Evolutionary conservation across 2,329 filamentous ascomycete genomes (phyloP), one percentile per base, ranked within the genome.

Genomic region (Emericellopsis atlantica): DNA sequence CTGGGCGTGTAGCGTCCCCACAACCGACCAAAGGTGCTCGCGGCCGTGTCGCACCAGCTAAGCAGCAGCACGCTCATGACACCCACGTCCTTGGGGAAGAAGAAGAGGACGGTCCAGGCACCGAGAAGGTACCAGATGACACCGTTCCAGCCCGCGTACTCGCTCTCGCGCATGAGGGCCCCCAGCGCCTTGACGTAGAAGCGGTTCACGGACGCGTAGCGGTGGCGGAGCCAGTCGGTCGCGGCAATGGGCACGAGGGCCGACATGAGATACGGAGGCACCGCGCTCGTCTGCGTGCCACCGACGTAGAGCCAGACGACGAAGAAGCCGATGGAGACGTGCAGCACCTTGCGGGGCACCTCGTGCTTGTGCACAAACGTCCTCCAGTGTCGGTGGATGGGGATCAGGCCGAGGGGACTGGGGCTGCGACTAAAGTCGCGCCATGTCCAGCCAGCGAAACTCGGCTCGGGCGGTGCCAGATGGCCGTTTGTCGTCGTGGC

Each of bases 21-120:
- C 12, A 90, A 68, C 41, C 92, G 77, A 40, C 92, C 92, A 55
- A 98, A 89, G 0, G 92, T 98, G 56, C 84, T 92, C 39, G 92
- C 92, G 31, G 92, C 92, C 1, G 92, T 96, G 59, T 98, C 92
- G 62, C 92, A 98, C 92, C 92, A 98, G 55, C 85, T 93, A 21
- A 98, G 76, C 33, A 98, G 74, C 52, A 98, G 69, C 35, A 96
- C 83, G 45, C 84, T 81, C 69, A 96, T 82, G 38, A 94, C 82
- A 7, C 82, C 88, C 21, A 98, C 75, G 53, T 98, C 92, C 65
- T 96, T 98, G 47, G 89, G 87, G 59, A 93, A 87, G 58, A 86
- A 87, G 49, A 77, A 77, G 49, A 96, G 75, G 14, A 90, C 87
- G 26, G 80, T 72, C 79, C 88, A 95, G 23, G 88, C 81, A 43